Conservation (phyloP, 2,329 filamentous ascomycete species). For the Aspergillus terreus region DNA sequence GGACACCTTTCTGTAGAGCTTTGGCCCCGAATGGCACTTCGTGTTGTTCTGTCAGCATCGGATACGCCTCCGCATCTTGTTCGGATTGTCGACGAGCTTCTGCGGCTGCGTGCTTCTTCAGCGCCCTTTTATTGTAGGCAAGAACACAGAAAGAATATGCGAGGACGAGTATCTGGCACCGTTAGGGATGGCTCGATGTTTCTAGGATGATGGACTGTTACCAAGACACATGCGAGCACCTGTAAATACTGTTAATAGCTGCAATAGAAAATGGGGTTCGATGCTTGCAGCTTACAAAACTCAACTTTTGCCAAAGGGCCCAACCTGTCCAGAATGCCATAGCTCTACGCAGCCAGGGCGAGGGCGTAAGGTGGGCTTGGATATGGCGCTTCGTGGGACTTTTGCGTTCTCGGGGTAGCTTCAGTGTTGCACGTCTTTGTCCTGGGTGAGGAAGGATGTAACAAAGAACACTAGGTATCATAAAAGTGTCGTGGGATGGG, state of each 20-base stretch:
- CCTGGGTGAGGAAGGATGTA: background rate
- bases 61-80: conserved; percentile 48
- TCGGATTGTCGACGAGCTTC: conserved; percentile 63
- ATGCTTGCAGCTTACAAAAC: conserved; percentile 63
- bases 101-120: conserved; percentile 59
- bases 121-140: conserved; percentile 51
- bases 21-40: conserved; percentile 82
- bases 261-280: background rate
- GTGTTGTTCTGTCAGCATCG: conserved; percentile 50
- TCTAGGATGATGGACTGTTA: conserved; percentile 26
- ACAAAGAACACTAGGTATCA: background rate
- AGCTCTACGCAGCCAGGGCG: background rate
- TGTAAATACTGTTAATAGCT: conserved; percentile 36
- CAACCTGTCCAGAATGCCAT: conserved; percentile 63
- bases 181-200: conserved; percentile 21
- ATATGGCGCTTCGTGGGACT: background rate
- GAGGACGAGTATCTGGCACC: conserved; percentile 59
- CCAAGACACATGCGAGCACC: conserved; percentile 70
- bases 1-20: conserved; percentile 76
- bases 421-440: background rate
- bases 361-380: background rate
- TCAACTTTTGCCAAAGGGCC: conserved; percentile 86
- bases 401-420: no score
- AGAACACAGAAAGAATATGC: conserved; percentile 65
- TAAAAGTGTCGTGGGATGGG: no score